A percentile compares a stretch with the other conserved stretches of the same genome.
phyloP scores from a whole-genome alignment of 805 yeast species.

The Pachysolen tannophilus region DNA sequence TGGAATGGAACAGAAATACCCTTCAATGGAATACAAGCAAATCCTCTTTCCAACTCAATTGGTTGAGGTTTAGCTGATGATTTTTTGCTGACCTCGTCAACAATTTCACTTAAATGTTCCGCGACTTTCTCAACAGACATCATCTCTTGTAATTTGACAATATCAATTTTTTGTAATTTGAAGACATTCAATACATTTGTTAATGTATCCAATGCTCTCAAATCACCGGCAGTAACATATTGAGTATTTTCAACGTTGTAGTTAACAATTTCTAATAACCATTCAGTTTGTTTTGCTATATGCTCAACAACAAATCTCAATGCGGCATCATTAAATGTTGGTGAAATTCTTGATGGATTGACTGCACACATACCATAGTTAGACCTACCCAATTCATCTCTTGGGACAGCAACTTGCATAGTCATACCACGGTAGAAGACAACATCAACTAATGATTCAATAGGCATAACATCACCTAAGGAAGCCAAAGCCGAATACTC shows the following conservation, averaged over 20 bases:
- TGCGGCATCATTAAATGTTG: conserved; percentile 89
- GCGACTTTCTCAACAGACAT: conserved; percentile 83
- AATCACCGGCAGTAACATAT: conserved; percentile 98
- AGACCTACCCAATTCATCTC: conserved; percentile 92
- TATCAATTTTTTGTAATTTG: conserved; percentile 90
- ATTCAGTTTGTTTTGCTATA: conserved; percentile 73
- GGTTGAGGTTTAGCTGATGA: conserved; percentile 91
- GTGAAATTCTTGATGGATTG: conserved; percentile 87
- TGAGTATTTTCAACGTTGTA: conserved; percentile 97
- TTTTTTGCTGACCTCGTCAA: conserved; percentile 75
- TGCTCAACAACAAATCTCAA: conserved; percentile 90
- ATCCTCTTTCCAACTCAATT: conserved; percentile 94
- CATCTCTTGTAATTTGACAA: conserved; percentile 75
- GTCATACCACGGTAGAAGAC: conserved; percentile 99
- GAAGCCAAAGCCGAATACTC: conserved; percentile 98
- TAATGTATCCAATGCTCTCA: conserved; percentile 88
- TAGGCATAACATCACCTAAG: conserved; percentile 97
- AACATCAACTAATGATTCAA: conserved; percentile 93
- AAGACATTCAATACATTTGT: conserved; percentile 89
- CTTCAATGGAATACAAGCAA: conserved; percentile 95
- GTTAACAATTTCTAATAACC: conserved; percentile 97
- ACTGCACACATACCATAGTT: conserved; percentile 99
- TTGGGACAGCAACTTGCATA: conserved; percentile 99
- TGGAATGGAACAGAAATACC: conserved; percentile 99
- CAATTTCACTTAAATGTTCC: conserved; percentile 82